Base-by-base conservation (phyloP, 140 eudicot genomes). In the Oenanthe javanica region DNA sequence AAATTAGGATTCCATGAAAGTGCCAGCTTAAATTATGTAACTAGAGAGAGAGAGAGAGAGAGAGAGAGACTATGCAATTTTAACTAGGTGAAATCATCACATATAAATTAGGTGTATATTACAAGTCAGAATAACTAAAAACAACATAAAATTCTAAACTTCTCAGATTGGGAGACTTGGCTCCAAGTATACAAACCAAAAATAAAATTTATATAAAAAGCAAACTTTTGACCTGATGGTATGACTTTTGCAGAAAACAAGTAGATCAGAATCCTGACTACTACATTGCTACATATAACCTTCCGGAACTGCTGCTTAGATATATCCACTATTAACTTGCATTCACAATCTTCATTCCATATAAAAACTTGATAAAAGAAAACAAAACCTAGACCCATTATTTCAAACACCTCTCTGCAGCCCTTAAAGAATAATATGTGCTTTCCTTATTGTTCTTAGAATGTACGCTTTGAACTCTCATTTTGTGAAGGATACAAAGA, bases 151-250 rank as follows among this genome's bases (percentile, higher is more conserved):
- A 13, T 47, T 48, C 61, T 75, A 25, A 75, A 48, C 59, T 11
- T 23, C 63, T 75, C 11, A 23, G 31, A 27, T 36, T 9, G 6
- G 59, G 78, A 75, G 78, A 9, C 45, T 48, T n/a, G 59, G 61
- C 78, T 47, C 63, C 78, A 48, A 23, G 78, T 75, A 75, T 75
- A 75, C 78, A 75, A 75, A 52, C 63, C 52, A n/a, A 75, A 75
- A 75, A 21, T 42, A 19, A 23, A 73, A 46, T 7, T n/a, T 46
- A 46, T 9, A 46, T 0, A 13, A 48, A 46, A 48, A 4, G 15
- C 23, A 74, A 74, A 74, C 77, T 27, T 48, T 49, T 75, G 43
- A 75, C 63, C 78, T 11, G 78, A 75, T 23, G 45, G 61, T 75
- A 50, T 23, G 61, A 23, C 78, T 75, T 48, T 2, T 59, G 67